Base-by-base conservation (phyloP, 2,329 filamentous ascomycete species). In the Colletotrichum musicola region DNA sequence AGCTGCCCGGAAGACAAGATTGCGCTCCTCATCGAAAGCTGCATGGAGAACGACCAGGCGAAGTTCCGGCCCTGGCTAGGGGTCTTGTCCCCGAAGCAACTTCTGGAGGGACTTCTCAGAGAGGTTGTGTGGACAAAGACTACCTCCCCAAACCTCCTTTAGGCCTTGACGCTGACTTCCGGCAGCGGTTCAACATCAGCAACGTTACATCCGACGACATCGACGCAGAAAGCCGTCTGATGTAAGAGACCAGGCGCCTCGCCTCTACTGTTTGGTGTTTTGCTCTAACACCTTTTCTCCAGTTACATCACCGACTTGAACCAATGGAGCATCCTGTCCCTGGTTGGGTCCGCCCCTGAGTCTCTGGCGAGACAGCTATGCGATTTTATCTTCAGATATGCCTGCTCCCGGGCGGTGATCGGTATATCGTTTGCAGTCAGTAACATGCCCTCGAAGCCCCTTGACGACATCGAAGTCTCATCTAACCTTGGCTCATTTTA, bases 171-270 rank as follows among this genome's bases (percentile, higher is more conserved):
- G n/a, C n/a, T n/a, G n/a, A n/a, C n/a, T n/a, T n/a, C n/a, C n/a
- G n/a, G 1, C 30, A 35, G 30, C 30, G 30, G 30, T 35, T 35
- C 6, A 35, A 2, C 10, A 0, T 35, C 30, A 35, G 12, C 30
- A 3, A 4, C 4, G 30, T 0, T 0, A 9, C 9, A 4, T 16
- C 1, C 6, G 5, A 16, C 1, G 2, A 13, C 2, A 4, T 49
- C 1, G 35, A 50, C 3, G 44, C 61, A 1, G 44, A 64, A 6
- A 38, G 61, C 30, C 16, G 61, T 9, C 7, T 58, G 14, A 51
- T 64, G 61, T 64, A 25, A 50, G 51, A 7, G 13, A 6, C n/a
- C n/a, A n/a, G n/a, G n/a, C n/a, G n/a, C n/a, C n/a, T n/a, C n/a
- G n/a, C n/a, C n/a, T n/a, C n/a, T n/a, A n/a, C n/a, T n/a, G n/a